Conservation (phyloP, 805 yeast genomes). For the Candida nanaspora region DNA sequence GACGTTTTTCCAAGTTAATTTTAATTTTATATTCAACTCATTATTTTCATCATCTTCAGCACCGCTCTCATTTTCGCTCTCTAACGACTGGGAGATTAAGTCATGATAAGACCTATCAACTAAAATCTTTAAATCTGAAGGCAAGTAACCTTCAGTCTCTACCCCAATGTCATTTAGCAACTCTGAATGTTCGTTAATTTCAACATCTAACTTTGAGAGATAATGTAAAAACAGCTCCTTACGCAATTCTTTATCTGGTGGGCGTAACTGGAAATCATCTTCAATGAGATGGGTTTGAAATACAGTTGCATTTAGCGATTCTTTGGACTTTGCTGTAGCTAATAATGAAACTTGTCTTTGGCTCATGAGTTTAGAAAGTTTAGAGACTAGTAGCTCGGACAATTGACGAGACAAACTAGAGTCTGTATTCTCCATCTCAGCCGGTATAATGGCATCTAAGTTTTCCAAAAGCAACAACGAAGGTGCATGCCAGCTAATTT, state of each 20-base stretch:
- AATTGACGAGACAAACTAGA: conserved; percentile 56
- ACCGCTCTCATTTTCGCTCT: background rate
- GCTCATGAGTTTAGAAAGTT: conserved; percentile 33
- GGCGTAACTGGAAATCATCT: conserved; percentile 46
- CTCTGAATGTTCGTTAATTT: conserved; percentile 31
- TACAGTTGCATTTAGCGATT: conserved; percentile 52
- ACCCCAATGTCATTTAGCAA: conserved; percentile 45
- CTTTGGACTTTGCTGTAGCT: conserved; percentile 58
- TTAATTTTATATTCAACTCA: background rate
- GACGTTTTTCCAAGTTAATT: conserved; percentile 32
- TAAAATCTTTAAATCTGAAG: conserved; percentile 69
- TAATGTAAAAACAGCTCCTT: conserved; percentile 32
- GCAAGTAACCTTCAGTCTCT: conserved; percentile 86
- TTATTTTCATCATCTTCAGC: background rate
- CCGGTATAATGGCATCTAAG: conserved; percentile 63
- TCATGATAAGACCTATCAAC: conserved; percentile 65
- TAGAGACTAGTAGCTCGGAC: conserved; percentile 47
- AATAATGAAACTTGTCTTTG: conserved; percentile 50
- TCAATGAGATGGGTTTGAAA: conserved; percentile 68
- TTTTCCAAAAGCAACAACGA: conserved; percentile 71
- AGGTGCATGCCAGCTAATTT: conserved; percentile 63
- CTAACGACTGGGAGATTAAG: conserved; percentile 11
- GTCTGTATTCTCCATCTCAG: conserved; percentile 52
- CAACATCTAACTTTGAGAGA: conserved; percentile 16
- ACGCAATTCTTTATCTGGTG: conserved; percentile 67